phyloP scores from a whole-genome alignment of 2,329 filamentous ascomycete genomes.

The Aspergillus sp. region DNA sequence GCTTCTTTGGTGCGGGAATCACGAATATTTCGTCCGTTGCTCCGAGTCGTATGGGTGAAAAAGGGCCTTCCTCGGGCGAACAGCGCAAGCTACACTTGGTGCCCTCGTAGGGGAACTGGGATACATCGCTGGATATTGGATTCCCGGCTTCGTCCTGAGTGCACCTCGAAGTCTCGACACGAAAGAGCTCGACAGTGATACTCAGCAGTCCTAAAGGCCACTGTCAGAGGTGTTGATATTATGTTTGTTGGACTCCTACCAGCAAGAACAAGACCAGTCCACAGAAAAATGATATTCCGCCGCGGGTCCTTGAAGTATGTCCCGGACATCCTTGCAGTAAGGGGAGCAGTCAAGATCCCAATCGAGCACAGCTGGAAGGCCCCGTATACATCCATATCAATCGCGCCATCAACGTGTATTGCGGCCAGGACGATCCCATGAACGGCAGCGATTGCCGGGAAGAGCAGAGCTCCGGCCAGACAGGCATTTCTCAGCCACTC shows the following conservation, averaged over 20 bases:
- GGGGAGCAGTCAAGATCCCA: slow-evolving; percentile 5
- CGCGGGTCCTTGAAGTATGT: slow-evolving; percentile 6
- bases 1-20: not conserved
- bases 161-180: not conserved
- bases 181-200: slow-evolving; percentile 5
- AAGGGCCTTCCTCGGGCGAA: not conserved
- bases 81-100: not conserved
- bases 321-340: slow-evolving; percentile 1
- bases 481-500: slow-evolving; percentile 8
- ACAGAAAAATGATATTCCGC: slow-evolving; percentile 3
- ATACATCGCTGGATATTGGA: not conserved
- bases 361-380: slow-evolving; percentile 5
- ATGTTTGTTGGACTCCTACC: not conserved
- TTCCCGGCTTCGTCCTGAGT: not conserved
- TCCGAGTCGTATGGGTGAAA: not conserved
- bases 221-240: not conserved
- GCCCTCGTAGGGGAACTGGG: not conserved
- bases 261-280: slow-evolving; percentile 2
- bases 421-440: slow-evolving; percentile 3
- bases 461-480: not conserved
- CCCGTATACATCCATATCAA: slow-evolving; percentile 7
- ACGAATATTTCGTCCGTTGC: slow-evolving; percentile 3
- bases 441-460: slow-evolving; percentile 1
- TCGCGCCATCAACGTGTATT: not conserved
- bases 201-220: not conserved